Evolutionary conservation across 306 rosid genomes (phyloP).

Genomic region (Acacia melanoxylon): DNA sequence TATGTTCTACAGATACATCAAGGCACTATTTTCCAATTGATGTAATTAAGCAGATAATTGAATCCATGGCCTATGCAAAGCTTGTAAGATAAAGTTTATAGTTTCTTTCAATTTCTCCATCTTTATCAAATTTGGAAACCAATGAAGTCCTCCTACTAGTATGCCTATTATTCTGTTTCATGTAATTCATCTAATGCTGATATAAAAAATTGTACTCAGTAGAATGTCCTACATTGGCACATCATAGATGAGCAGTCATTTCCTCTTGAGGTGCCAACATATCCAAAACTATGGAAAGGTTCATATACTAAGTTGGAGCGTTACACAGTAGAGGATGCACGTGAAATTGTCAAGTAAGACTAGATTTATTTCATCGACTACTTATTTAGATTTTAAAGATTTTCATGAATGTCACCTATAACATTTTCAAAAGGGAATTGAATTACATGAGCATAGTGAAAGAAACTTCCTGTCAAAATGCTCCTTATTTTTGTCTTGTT

Average conservation of each 20-base stretch:
- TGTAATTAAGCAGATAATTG: slow-evolving; percentile 83
- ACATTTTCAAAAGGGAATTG: not conserved
- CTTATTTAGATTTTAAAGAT: slow-evolving; percentile 23
- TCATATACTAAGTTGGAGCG: slow-evolving; percentile 87
- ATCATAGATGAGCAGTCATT: slow-evolving; percentile 78
- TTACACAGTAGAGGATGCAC: slow-evolving; percentile 86
- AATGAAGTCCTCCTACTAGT: slow-evolving; percentile 22
- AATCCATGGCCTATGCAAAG: slow-evolving; percentile 93
- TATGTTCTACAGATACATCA: slow-evolving; percentile 78
- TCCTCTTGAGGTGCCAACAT: slow-evolving; percentile 90
- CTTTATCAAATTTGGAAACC: slow-evolving; percentile 26
- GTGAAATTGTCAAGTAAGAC: slow-evolving; percentile 88
- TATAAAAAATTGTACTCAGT: slow-evolving; percentile 43
- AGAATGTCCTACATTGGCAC: slow-evolving; percentile 99
- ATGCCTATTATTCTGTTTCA: slow-evolving; percentile 15
- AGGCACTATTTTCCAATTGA: slow-evolving; percentile 86
- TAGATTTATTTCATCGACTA: slow-evolving; percentile 26
- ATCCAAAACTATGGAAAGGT: slow-evolving; percentile 91
- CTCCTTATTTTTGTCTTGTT: not conserved
- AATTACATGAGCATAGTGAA: not conserved
- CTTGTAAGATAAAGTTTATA: slow-evolving; percentile 60
- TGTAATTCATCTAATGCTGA: slow-evolving; percentile 47
- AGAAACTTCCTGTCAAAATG: not conserved
- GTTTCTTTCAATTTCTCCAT: slow-evolving; percentile 19
- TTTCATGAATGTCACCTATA: not conserved